Evolutionary conservation across 2,329 filamentous ascomycete genomes (phyloP).

Genomic region (Colletotrichum tamarilloi): DNA sequence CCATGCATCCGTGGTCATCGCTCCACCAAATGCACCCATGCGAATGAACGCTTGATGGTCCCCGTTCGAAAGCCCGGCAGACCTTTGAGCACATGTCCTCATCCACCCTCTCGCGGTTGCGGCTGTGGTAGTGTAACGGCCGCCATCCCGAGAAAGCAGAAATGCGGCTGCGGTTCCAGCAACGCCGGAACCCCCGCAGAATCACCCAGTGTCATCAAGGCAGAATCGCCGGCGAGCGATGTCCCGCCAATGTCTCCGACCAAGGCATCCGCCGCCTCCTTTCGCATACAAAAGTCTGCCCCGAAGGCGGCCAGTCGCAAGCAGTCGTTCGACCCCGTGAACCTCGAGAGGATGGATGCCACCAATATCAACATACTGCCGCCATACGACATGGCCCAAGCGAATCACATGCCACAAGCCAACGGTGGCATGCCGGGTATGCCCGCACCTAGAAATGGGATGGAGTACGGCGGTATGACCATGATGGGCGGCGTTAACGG

Average conservation of each 20-base stretch:
- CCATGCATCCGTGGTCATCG: constrained; percentile 82
- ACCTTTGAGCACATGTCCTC: constrained; percentile 76
- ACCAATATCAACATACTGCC: constrained; percentile 61
- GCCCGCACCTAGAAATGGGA: constrained; percentile 27
- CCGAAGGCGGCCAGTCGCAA: constrained; percentile 54
- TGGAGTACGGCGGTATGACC: constrained; percentile 33
- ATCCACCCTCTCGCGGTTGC: constrained; percentile 71
- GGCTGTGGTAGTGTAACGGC: constrained; percentile 73
- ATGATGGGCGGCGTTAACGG: constrained; percentile 34
- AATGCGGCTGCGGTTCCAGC: constrained; percentile 61
- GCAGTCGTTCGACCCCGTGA: constrained; percentile 60
- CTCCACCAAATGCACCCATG: constrained; percentile 79
- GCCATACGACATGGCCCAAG: constrained; percentile 40
- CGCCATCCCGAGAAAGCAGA: constrained; percentile 69
- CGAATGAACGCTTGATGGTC: constrained; percentile 74
- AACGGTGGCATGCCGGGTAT: constrained; percentile 37
- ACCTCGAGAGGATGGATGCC: constrained; percentile 65
- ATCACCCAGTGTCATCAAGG: constrained; percentile 35
- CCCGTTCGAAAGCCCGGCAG: constrained; percentile 79
- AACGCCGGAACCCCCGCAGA: constrained; percentile 37
- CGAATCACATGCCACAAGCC: constrained; percentile 34
- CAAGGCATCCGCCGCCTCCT: constrained; percentile 47
- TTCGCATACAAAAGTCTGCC: constrained; percentile 58
- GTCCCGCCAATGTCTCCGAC: constrained; percentile 48
- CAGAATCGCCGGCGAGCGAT: constrained; percentile 43